Percentiles rank a stretch among this genome's conserved stretches.
These are phyloP conservation scores for Cladosporium sp. DNA, from an alignment of 2,329 filamentous ascomycete species.

Conservation along the genomic window DNA sequence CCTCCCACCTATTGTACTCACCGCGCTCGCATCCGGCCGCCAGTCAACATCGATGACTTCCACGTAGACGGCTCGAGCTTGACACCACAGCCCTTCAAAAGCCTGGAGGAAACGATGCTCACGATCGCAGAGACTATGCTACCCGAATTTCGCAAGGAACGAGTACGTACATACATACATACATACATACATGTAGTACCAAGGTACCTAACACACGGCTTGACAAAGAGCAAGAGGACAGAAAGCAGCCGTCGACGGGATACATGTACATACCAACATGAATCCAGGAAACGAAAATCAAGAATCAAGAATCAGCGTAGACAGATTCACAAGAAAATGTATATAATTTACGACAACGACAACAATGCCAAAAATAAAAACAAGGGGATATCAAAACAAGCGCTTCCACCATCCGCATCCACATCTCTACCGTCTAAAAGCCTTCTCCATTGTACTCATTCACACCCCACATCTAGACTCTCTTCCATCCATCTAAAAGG, in stretches of 20 bases:
- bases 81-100: no score
- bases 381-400: background rate
- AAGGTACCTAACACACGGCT: background rate
- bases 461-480: background rate
- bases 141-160: no score
- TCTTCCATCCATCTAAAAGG: slow-evolving; percentile 1
- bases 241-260: background rate
- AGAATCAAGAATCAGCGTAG: background rate
- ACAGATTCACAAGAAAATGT: background rate
- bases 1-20: no score
- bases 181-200: no score
- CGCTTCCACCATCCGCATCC: background rate
- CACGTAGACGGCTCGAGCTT: no score
- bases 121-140: no score
- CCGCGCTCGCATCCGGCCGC: no score
- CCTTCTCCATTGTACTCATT: background rate
- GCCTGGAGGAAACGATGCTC: no score
- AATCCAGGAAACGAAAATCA: no score
- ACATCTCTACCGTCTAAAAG: background rate
- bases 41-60: no score
- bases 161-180: no score
- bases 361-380: background rate
- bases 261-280: background rate
- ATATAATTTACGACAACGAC: no score
- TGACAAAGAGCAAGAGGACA: background rate